A percentile compares a stretch with the other conserved stretches of the same genome.
phyloP scores from a whole-genome alignment of 495 filamentous ascomycete species.

The Mytilinidion resinicola region DNA sequence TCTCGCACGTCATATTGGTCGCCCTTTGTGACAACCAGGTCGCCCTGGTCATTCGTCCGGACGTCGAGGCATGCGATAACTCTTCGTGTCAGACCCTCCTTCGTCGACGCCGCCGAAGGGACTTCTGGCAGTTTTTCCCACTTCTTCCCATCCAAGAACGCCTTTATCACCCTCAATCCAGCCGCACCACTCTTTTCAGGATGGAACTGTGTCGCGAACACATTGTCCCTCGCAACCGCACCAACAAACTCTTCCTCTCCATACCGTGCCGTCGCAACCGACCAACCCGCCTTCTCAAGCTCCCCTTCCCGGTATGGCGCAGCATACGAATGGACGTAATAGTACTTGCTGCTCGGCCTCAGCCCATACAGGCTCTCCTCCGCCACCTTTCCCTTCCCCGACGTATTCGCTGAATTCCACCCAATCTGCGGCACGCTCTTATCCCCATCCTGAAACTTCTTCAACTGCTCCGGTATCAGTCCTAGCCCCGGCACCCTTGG shows the following conservation, averaged over 20 bases:
- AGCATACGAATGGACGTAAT: constrained; percentile 95
- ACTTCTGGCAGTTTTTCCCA: constrained; percentile 41
- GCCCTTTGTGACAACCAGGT: constrained; percentile 95
- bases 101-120: constrained; percentile 18
- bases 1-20: constrained; percentile 99
- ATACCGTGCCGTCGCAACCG: constrained; percentile 79
- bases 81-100: constrained; percentile 71
- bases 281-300: constrained; percentile 75
- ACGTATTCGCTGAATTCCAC: constrained; percentile 80
- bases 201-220: constrained; percentile 93
- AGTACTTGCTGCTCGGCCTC: constrained; percentile 79
- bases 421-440: constrained; percentile 97
- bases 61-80: constrained; percentile 97
- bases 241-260: constrained; percentile 88
- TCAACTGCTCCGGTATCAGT: constrained; percentile 62
- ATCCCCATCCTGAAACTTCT: constrained; percentile 64
- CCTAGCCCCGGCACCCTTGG: constrained; percentile 63
- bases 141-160: constrained; percentile 67
- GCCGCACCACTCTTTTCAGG: constrained; percentile 94
- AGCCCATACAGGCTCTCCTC: constrained; percentile 64
- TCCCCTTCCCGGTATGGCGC: constrained; percentile 64
- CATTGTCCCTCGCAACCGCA: constrained; percentile 73
- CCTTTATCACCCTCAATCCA: constrained; percentile 72
- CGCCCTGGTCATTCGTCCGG: constrained; percentile 89
- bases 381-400: constrained; percentile 39